Evolutionary conservation across 2,329 filamentous ascomycete genomes (phyloP).

Genomic region (Nothophoma quercina): DNA sequence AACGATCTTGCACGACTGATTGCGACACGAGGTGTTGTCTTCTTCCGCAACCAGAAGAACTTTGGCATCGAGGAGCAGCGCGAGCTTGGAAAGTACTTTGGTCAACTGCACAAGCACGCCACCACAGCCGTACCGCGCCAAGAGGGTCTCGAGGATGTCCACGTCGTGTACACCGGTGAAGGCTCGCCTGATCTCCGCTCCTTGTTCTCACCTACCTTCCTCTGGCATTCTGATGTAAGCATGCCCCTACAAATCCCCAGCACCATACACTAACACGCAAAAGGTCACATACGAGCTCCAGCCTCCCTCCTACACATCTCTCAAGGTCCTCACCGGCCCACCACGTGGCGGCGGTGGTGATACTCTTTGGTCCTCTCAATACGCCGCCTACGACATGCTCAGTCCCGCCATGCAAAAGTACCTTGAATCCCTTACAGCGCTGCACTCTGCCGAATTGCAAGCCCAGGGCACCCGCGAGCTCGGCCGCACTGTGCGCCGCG

Average conservation of each 20-base stretch:
- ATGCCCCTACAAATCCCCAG: too few species aligned
- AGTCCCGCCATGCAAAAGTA: constrained; percentile 65
- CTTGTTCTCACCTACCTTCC: constrained; percentile 62
- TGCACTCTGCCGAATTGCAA: constrained; percentile 64
- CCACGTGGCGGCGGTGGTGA: constrained; percentile 64
- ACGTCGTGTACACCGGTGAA: constrained; percentile 64
- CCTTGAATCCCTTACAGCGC: constrained; percentile 63
- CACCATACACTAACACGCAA: constrained; percentile 17
- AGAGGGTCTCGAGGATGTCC: constrained; percentile 62
- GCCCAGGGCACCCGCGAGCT: constrained; percentile 59
- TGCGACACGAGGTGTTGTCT: constrained; percentile 63
- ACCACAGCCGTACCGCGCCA: constrained; percentile 61
- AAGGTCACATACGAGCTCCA: constrained; percentile 65
- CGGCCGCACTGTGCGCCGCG: constrained; percentile 61
- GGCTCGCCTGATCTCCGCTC: constrained; percentile 62
- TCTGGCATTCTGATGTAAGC: constrained; percentile 64
- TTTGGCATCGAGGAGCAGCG: constrained; percentile 63
- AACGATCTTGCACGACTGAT: constrained; percentile 63
- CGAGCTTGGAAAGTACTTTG: constrained; percentile 61
- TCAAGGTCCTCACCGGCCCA: constrained; percentile 63
- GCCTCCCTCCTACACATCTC: constrained; percentile 64
- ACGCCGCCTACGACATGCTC: constrained; percentile 65
- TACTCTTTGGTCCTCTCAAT: constrained; percentile 66
- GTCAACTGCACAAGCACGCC: constrained; percentile 63
- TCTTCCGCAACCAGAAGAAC: constrained; percentile 64